A percentile compares a stretch with the other conserved stretches of the same genome.
Conservation (phyloP, 768 basidiomycete species). For the Suillus alpinus region DNA sequence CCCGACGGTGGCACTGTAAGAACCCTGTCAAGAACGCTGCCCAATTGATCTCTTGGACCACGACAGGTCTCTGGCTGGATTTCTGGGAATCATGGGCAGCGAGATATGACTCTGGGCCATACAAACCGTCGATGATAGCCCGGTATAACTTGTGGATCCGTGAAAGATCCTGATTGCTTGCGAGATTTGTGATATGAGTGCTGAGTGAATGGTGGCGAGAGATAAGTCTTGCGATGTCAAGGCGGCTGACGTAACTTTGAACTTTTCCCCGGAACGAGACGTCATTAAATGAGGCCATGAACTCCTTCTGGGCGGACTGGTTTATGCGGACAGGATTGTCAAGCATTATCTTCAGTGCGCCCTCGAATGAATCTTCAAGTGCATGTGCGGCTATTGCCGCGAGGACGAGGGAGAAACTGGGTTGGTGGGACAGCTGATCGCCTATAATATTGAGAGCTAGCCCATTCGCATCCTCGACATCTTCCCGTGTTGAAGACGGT, state of each 20-base stretch:
- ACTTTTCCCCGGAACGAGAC: conserved; percentile 40
- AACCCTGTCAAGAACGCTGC: conserved; percentile 65
- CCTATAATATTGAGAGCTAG: conserved; percentile 22
- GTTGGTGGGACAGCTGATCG: conserved; percentile 14
- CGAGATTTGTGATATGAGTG: conserved; percentile 48
- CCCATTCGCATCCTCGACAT: conserved; percentile 22
- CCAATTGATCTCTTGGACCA: conserved; percentile 61
- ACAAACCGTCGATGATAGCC: conserved; percentile 48
- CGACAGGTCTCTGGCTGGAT: conserved; percentile 40
- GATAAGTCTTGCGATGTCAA: conserved; percentile 52
- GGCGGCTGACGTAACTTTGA: conserved; percentile 42
- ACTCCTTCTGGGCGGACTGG: conserved; percentile 31
- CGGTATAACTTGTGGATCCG: conserved; percentile 49
- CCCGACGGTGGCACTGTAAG: conserved; percentile 49
- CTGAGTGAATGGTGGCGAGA: conserved; percentile 47
- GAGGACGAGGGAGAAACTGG: conserved; percentile 43
- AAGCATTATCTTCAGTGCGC: conserved; percentile 46
- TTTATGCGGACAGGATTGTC: conserved; percentile 37
- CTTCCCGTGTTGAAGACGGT: conserved; percentile 10
- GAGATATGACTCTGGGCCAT: conserved; percentile 52
- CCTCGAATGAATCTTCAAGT: conserved; percentile 53
- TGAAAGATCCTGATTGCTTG: conserved; percentile 28
- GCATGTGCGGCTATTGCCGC: conserved; percentile 61
- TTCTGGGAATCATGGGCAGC: conserved; percentile 39
- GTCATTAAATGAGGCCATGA: conserved; percentile 39